phyloP scores from a whole-genome alignment of 2,329 filamentous ascomycete genomes.

The Colletotrichum simmondsii region DNA sequence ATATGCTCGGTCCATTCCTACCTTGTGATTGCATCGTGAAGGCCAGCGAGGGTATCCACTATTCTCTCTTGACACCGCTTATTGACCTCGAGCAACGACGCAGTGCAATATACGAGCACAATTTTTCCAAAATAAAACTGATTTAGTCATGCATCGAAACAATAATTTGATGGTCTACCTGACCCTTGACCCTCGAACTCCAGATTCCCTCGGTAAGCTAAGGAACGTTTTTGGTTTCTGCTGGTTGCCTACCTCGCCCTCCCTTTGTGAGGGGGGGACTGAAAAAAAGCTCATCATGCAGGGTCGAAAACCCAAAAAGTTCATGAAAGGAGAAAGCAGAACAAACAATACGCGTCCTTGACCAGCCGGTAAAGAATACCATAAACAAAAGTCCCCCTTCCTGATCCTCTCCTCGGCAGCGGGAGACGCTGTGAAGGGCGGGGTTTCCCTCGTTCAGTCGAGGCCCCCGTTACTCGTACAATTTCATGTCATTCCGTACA shows the following conservation, averaged over 20 bases:
- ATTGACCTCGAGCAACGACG: not conserved
- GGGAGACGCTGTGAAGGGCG: not conserved
- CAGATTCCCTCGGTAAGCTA: constrained; percentile 19
- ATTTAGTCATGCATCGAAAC: not conserved
- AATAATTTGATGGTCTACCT: constrained; percentile 14
- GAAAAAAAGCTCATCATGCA: not conserved
- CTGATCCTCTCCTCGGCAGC: not conserved
- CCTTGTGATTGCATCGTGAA: too few species aligned
- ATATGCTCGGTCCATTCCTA: not conserved
- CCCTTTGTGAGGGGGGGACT: not conserved
- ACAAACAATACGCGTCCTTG: not conserved
- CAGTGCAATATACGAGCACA: too few species aligned
- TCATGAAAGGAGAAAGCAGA: not conserved
- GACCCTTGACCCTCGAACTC: constrained; percentile 15
- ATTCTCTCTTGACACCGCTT: not conserved
- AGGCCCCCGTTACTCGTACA: constrained; percentile 29
- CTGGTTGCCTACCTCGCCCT: constrained; percentile 7
- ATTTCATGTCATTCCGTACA: constrained; percentile 28
- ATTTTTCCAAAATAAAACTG: not conserved
- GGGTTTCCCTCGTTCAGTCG: not conserved
- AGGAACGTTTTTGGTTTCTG: constrained; percentile 10
- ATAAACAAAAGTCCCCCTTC: not conserved
- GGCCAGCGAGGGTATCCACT: not conserved
- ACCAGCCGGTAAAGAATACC: not conserved
- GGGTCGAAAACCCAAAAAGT: not conserved